Percentiles rank a stretch among this genome's conserved stretches.
Conservation (phyloP, 2,329 filamentous ascomycete species). For the Dothideomycetidae sp. region DNA sequence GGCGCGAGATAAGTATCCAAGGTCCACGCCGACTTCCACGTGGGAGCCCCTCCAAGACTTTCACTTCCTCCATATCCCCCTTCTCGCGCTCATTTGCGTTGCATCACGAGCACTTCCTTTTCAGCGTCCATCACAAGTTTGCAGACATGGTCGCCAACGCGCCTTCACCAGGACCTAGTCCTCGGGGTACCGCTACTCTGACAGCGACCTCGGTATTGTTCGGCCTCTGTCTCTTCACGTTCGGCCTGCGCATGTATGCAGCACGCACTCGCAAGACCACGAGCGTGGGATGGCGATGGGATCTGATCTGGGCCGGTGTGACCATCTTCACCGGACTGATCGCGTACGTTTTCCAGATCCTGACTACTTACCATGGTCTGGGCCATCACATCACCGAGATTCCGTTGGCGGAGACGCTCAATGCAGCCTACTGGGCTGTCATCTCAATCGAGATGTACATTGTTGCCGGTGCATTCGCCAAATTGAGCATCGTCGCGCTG, state of each 20-base stretch:
- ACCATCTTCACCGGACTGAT: neutral
- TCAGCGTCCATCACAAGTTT: too few species aligned
- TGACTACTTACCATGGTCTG: slow-evolving; percentile 1
- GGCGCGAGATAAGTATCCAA: neutral
- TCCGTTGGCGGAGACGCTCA: neutral
- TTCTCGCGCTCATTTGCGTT: too few species aligned
- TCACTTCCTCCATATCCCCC: neutral
- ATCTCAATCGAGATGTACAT: slow-evolving; percentile 2
- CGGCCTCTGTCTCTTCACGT: neutral
- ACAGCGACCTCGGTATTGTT: neutral
- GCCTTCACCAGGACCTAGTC: too few species aligned
- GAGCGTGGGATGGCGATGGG: slow-evolving; percentile 3
- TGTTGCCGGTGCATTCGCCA: slow-evolving; percentile 1
- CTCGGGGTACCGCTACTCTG: too few species aligned
- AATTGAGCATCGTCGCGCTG: slow-evolving; percentile 3
- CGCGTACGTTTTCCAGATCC: neutral
- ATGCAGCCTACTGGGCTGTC: neutral
- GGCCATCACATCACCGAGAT: neutral
- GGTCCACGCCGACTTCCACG: too few species aligned
- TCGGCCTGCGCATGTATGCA: neutral
- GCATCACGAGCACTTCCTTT: too few species aligned
- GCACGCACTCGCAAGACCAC: neutral
- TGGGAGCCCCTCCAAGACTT: neutral
- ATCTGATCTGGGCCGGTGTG: slow-evolving; percentile 5
- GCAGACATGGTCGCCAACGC: too few species aligned